Evolutionary conservation across 192 early-diverging fungal genomes (phyloP), one percentile per base, ranked within the genome.

Genomic region (Entophlyctis luteolus): DNA sequence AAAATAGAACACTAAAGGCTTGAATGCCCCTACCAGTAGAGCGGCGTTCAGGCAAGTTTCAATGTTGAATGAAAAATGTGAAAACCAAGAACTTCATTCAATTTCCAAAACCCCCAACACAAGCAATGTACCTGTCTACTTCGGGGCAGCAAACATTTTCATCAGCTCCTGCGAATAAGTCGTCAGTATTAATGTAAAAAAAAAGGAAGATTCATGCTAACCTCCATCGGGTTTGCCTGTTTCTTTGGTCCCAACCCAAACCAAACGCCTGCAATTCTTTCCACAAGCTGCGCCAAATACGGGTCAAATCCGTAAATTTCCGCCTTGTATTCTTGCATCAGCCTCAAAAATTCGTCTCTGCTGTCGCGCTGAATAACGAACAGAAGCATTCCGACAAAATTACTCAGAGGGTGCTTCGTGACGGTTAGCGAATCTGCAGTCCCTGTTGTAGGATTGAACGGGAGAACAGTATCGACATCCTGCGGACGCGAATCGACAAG

Each of bases 381-480:
- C 25, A 92, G 50, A 35, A 90, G 66, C 14, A 92, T 70, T 62
- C 90, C 86, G 8, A 70, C 54, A 75, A 89, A 89, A 58, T 90
- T 90, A 28, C 83, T 76, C 54, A 75, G 75, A 65, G 56, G 63
- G 72, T 70, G 73, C 67, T 33, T 46, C 22, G 50, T 71, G 25
- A 68, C 73, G 39, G 63, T 62, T 29, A n/a, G 67, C 56, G 71
- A 67, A 6, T 48, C 76, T 57, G 0, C 28, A 16, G 49, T 18
- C n/a, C 62, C 49, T 36, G 46, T 53, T 18, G 65, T 36, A 31
- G 55, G 71, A 6, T 54, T 58, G 65, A 70, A 68, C 6, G 67
- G 55, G 23, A 68, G 29, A 22, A 29, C 37, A 23, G 47, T 39
- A 56, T 46, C 53, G 72, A 65, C 6, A 52, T 52, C 20, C 62